Evolutionary conservation across 441 rosid genomes (phyloP).

Genomic region (Populus hybrid): DNA sequence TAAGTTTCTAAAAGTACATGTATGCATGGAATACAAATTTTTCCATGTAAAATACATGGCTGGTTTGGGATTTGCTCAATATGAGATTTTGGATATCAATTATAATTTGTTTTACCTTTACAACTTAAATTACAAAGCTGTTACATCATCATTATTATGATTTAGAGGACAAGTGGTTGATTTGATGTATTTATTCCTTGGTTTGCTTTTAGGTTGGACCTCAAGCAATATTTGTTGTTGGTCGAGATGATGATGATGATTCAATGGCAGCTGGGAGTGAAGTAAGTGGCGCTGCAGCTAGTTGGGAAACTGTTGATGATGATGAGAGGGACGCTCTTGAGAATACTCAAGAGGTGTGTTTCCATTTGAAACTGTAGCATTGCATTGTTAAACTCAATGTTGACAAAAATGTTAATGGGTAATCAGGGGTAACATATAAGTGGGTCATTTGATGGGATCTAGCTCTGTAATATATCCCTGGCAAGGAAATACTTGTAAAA

Average conservation of each 20-base stretch:
- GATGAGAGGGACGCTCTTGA: conserved; percentile 64
- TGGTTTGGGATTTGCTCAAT: neutral
- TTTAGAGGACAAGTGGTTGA: conserved; percentile 14
- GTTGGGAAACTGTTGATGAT: conserved; percentile 95
- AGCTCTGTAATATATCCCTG: neutral
- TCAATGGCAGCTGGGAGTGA: conserved; percentile 83
- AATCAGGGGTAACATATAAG: neutral
- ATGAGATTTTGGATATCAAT: neutral
- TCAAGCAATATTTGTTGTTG: conserved; percentile 94
- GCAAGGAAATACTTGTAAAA: neutral
- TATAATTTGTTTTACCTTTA: neutral
- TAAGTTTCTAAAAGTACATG: neutral
- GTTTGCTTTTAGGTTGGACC: conserved; percentile 82
- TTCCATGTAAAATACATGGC: neutral
- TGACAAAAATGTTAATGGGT: neutral
- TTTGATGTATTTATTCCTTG: conserved; percentile 21
- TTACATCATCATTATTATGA: neutral
- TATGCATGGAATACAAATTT: neutral
- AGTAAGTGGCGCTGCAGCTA: conserved; percentile 81
- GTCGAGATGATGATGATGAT: conserved; percentile 89
- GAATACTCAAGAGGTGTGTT: conserved; percentile 70
- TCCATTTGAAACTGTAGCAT: conserved; percentile 22
- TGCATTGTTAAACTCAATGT: conserved; percentile 6
- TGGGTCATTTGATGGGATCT: neutral
- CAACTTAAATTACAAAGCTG: neutral